These are phyloP conservation scores for Lentinula guzmanii DNA, from an alignment of 768 basidiomycete genomes.

Conservation along the genomic window DNA sequence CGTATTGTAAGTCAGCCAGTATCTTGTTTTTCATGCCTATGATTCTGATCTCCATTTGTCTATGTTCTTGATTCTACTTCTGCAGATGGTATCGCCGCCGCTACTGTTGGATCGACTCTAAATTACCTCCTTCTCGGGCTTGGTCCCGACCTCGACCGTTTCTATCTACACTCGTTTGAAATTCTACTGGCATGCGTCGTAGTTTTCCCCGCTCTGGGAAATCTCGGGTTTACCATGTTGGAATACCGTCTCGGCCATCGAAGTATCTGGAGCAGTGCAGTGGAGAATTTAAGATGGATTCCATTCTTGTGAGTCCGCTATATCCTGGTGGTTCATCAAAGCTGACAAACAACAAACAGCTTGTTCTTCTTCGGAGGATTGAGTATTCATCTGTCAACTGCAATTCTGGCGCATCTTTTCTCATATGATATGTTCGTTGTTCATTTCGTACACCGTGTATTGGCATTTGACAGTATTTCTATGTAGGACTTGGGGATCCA, in stretches of 20 bases:
- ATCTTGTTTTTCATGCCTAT: background rate
- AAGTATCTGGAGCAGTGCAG: slow-evolving; percentile 38
- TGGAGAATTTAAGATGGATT: slow-evolving; percentile 59
- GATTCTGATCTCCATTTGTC: background rate
- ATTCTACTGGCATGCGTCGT: slow-evolving; percentile 72
- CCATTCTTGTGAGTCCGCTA: slow-evolving; percentile 62
- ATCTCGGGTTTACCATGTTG: slow-evolving; percentile 65
- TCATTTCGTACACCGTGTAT: background rate
- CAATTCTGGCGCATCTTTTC: slow-evolving; percentile 63
- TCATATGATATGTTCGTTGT: slow-evolving; percentile 50
- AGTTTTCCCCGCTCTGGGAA: slow-evolving; percentile 76
- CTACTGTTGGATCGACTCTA: slow-evolving; percentile 56
- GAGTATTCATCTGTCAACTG: slow-evolving; percentile 64
- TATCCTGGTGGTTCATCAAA: background rate
- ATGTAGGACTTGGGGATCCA: slow-evolving; percentile 49
- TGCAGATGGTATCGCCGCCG: slow-evolving; percentile 61
- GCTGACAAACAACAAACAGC: slow-evolving; percentile 24
- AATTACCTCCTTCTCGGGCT: slow-evolving; percentile 78
- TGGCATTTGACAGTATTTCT: background rate
- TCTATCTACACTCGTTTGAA: slow-evolving; percentile 78
- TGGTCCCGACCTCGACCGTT: slow-evolving; percentile 58
- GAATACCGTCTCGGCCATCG: slow-evolving; percentile 72
- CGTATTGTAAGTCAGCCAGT: slow-evolving; percentile 1
- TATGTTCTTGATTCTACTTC: slow-evolving; percentile 36
- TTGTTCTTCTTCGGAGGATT: slow-evolving; percentile 75